Percentiles rank a stretch among this genome's conserved stretches.
Evolutionary conservation across 1,284 basidiomycete genomes (phyloP).

Genomic region (Moniliophthora roreri): DNA sequence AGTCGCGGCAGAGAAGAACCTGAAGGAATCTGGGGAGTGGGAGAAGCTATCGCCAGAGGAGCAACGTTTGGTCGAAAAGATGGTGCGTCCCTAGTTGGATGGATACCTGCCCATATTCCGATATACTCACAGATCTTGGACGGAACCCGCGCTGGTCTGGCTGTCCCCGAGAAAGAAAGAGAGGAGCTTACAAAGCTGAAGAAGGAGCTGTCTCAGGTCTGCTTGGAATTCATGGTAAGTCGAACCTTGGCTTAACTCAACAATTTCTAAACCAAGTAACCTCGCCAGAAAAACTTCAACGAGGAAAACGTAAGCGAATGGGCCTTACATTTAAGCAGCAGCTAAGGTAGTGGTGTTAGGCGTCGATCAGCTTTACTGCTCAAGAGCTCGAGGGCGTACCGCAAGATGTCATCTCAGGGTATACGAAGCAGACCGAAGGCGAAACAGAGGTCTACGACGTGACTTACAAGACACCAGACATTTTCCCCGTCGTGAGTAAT

Average conservation of each 20-base stretch:
- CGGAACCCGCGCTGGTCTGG: slow-evolving; percentile 73
- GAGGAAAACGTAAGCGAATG: slow-evolving; percentile 66
- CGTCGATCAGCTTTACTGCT: slow-evolving; percentile 58
- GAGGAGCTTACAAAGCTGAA: slow-evolving; percentile 56
- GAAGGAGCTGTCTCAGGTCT: slow-evolving; percentile 70
- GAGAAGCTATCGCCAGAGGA: slow-evolving; percentile 66
- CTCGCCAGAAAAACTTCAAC: slow-evolving; percentile 76
- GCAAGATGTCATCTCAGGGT: slow-evolving; percentile 73
- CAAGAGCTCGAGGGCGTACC: slow-evolving; percentile 81
- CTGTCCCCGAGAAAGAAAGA: slow-evolving; percentile 64
- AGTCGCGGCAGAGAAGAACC: slow-evolving; percentile 64
- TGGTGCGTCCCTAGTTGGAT: slow-evolving; percentile 33
- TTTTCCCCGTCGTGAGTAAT: slow-evolving; percentile 67
- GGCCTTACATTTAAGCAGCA: background rate
- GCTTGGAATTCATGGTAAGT: slow-evolving; percentile 71
- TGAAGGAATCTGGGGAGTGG: slow-evolving; percentile 55
- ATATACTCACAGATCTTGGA: slow-evolving; percentile 52
- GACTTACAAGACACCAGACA: slow-evolving; percentile 75
- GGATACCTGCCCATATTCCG: background rate
- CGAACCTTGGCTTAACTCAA: background rate
- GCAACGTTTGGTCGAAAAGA: slow-evolving; percentile 71
- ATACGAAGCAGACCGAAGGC: slow-evolving; percentile 59
- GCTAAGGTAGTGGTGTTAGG: slow-evolving; percentile 38
- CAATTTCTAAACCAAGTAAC: background rate
- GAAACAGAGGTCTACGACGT: slow-evolving; percentile 63